These are phyloP conservation scores for Irpex rosettiformis DNA, from an alignment of 1,284 basidiomycete genomes.

Conservation along the genomic window DNA sequence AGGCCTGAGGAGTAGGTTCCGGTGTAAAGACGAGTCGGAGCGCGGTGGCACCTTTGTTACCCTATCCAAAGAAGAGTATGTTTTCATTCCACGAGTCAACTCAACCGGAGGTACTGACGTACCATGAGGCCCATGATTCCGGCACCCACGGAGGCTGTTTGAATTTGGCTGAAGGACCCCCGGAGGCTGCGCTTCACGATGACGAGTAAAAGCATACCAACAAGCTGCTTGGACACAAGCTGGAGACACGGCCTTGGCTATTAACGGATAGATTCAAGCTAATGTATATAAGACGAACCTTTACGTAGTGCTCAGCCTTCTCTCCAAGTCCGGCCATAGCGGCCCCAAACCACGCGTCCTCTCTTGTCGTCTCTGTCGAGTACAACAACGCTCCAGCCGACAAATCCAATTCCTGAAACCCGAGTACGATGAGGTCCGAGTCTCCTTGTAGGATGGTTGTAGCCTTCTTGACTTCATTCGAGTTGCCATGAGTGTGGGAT, in stretches of 20 bases:
- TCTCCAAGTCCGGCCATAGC: slow-evolving; percentile 68
- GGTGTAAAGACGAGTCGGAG: slow-evolving; percentile 57
- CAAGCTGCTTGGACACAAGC: slow-evolving; percentile 72
- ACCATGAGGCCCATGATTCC: slow-evolving; percentile 78
- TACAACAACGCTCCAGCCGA: slow-evolving; percentile 74
- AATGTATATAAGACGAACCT: slow-evolving; percentile 39
- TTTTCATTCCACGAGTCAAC: not conserved
- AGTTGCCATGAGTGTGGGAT: not conserved
- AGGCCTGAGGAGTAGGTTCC: slow-evolving; percentile 16
- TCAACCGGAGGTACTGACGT: slow-evolving; percentile 9
- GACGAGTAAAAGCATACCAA: slow-evolving; percentile 70
- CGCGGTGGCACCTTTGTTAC: slow-evolving; percentile 73
- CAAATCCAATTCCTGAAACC: slow-evolving; percentile 74
- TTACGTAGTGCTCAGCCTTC: slow-evolving; percentile 57
- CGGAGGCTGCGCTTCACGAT: slow-evolving; percentile 54
- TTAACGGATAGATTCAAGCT: no score
- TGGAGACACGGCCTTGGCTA: slow-evolving; percentile 24
- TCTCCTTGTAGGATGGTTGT: not conserved
- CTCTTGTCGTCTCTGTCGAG: slow-evolving; percentile 52
- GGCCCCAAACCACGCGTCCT: slow-evolving; percentile 67
- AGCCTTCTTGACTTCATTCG: not conserved
- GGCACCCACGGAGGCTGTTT: slow-evolving; percentile 50
- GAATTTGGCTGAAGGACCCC: slow-evolving; percentile 49
- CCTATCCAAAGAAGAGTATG: slow-evolving; percentile 35
- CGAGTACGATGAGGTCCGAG: slow-evolving; percentile 66